Evolutionary conservation across 2,329 filamentous ascomycete genomes (phyloP).

Genomic region (Phialocephala subalpina): DNA sequence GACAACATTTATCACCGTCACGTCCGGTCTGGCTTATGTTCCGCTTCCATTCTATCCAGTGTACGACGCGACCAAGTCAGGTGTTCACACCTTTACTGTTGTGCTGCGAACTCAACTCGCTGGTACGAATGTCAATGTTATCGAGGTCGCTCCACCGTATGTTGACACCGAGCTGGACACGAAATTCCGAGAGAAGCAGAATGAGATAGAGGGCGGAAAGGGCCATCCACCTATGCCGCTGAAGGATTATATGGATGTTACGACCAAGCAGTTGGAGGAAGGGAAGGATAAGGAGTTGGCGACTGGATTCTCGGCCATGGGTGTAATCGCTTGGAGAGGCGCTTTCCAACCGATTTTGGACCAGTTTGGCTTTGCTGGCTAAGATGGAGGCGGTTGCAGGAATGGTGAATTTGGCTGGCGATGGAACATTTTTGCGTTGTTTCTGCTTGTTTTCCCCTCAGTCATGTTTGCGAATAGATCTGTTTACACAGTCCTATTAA

Average conservation of each 20-base stretch:
- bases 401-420: background rate
- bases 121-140: constrained; percentile 43
- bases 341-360: constrained; percentile 30
- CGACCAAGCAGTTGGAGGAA: constrained; percentile 40
- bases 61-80: constrained; percentile 46
- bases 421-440: background rate
- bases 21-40: constrained; percentile 42
- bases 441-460: background rate
- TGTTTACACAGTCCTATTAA: background rate
- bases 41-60: constrained; percentile 42
- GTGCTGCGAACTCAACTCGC: constrained; percentile 40
- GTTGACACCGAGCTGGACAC: constrained; percentile 47
- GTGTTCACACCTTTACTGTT: constrained; percentile 42
- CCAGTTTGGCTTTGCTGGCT: constrained; percentile 25
- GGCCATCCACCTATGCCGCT: constrained; percentile 43
- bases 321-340: constrained; percentile 31
- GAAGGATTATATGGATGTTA: constrained; percentile 44
- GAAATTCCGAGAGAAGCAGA: constrained; percentile 34
- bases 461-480: background rate
- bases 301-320: constrained; percentile 40
- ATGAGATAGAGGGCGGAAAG: constrained; percentile 33
- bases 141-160: constrained; percentile 48
- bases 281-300: constrained; percentile 43
- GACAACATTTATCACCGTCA: constrained; percentile 42
- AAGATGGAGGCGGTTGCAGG: background rate